Conservation (phyloP, 345 rosid species). For the Psidium guajava region DNA sequence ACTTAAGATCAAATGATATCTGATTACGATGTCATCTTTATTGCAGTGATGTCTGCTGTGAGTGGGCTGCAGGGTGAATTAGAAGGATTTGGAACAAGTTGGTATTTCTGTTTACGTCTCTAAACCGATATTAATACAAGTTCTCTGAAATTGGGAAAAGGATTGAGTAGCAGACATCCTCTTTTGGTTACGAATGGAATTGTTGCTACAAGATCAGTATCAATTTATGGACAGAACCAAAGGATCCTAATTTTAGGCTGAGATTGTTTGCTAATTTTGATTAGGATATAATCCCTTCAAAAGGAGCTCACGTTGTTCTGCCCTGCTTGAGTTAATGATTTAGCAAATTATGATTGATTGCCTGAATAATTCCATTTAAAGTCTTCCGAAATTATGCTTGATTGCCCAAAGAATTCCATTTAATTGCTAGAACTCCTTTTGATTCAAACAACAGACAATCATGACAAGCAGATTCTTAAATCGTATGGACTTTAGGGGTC, state of each 20-base stretch:
- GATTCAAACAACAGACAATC: not conserved
- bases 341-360: not conserved
- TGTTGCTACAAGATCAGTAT: not conserved
- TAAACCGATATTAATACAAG: not conserved
- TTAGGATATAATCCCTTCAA: not conserved
- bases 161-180: not conserved
- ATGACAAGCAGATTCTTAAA: not conserved
- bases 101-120: slow-evolving; percentile 17
- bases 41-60: slow-evolving; percentile 95
- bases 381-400: not conserved
- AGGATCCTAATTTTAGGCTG: not conserved
- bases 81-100: slow-evolving; percentile 65
- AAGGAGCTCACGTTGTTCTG: not conserved
- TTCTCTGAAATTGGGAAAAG: not conserved
- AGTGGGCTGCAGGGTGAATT: slow-evolving; percentile 86
- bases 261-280: not conserved
- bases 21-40: not conserved
- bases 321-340: not conserved
- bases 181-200: not conserved
- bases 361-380: not conserved
- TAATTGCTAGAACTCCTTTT: not conserved
- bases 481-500: not conserved
- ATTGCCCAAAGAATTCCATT: not conserved
- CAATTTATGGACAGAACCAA: not conserved
- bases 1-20: not conserved